Base-by-base conservation (phyloP, 345 rosid species). In the Lenwebbia sp. region DNA sequence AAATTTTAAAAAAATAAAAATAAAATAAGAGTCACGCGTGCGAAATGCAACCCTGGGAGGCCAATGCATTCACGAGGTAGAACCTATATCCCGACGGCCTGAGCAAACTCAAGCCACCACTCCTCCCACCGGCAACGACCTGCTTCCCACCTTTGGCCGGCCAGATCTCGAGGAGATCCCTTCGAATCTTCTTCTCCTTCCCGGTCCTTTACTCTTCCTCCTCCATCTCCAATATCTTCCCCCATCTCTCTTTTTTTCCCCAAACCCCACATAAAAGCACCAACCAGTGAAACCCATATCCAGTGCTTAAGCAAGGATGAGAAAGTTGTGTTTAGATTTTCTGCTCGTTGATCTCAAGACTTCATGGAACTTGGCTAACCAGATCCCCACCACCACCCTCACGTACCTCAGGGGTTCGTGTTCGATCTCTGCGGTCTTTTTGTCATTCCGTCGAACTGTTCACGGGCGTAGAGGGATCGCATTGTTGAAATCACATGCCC, bases 281-380 rank as follows among this genome's bases (percentile, higher is more conserved):
- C 30, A 83, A 7, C 56, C 33, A 2, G 5, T 10, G 17, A 40
- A 25, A 85, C 47, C 53, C 10, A 11, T 6, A 37, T 12, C n/a
- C 4, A 26, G 17, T 19, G 37, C 15, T 65, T 19, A 19, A 55
- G 70, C 14, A 75, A 14, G 83, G 62, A 95, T 92, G 96, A 92
- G 86, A 89, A 88, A 94, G 86, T 89, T 94, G 92, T 88, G 88
- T 82, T 92, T 97, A 1, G 92, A 92, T 89, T 91, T 91, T 86
- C 88, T 93, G 76, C 90, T 96, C 44, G 91, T 95, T 88, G 97
- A 96, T 88, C 89, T 94, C 85, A 93, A 93, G 88, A 92, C 85
- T 86, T 94, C 98, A 82, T 94, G 93, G 91, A 90, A 93, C 84
- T 90, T 94, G 3, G 93, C 94, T 3, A 89, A 78, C 83, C 91